Evolutionary conservation across 345 rosid species (phyloP), one percentile per base, ranked within the genome.

Genomic region (Pseudoturritis turrita): DNA sequence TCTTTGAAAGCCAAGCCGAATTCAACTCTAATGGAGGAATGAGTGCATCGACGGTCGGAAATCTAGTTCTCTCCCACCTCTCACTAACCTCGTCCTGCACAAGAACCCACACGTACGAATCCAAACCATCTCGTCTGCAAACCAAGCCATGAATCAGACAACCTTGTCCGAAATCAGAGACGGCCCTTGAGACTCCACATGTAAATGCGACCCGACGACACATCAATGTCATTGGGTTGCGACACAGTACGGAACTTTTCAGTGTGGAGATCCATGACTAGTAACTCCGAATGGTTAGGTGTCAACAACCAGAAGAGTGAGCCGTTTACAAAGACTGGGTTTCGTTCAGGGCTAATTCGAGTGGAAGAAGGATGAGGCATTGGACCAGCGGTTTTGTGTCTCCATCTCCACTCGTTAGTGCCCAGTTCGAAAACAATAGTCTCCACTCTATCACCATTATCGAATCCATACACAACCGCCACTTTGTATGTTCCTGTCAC

Each of bases 401-500:
- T 31, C 36, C n/a, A 2, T 36, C 59, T 50, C 70, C 70, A 65
- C 47, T 50, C 6, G 46, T 7, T 23, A 29, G 46, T 50, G 58
- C 19, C 6, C 3, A 65, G 35, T 23, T 65, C 59, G 37, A 65
- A 65, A n/a, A 65, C 70, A n/a, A n/a, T 2, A 13, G 21, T n/a
- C n/a, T 15, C 31, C 4, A 47, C 3, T 64, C 14, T 49, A 3
- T 39, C 4, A 11, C 7, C n/a, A 23, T 39, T n/a, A 14, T 13
- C 31, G 21, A 47, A 9, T 6, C 15, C 15, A 65, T 37, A 65
- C 35, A 53, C 3, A 51, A 4, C 37, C 33, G 10, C 60, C 37
- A 65, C 70, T 50, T 65, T 65, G 58, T 65, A 65, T 36, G 10
- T 12, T 22, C 70, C 23, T 36, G 58, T 49, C 23, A 65, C 70